Base-by-base conservation (phyloP, 164 flowering plant species). In the Magnolia officinalis region DNA sequence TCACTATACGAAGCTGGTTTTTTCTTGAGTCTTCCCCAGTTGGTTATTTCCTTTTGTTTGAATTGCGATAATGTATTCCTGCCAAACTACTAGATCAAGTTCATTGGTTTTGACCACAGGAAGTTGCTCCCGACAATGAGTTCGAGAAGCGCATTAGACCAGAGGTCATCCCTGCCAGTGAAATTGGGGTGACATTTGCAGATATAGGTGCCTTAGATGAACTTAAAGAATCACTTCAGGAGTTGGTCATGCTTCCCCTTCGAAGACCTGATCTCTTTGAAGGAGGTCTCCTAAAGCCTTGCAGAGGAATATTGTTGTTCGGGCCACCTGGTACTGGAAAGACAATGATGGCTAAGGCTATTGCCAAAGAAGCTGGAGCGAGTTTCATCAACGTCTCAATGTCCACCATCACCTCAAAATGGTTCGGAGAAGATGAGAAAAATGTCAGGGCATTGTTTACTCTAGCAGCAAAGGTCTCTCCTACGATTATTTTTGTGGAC, bases 351-450 rank as follows among this genome's bases (percentile, higher is more conserved):
- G 99, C 99, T 11, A 95, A 93, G 88, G 99, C 99, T 73, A 95
- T 95, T 71, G 99, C 99, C 16, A 91, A 80, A 52, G 99, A 95
- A 82, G 98, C 98, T 59, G 96, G 97, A 75, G 98, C 99, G 23
- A 95, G 98, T 81, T 95, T 95, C 86, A 95, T 95, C 16, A 95
- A 95, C 71, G 99, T 95, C 4, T 95, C 99, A 51, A 95, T 95
- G 98, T 95, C 99, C 23, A 93, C 97, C 29, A 93, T 95, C 72
- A 91, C 98, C 65, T 95, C 99, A 6, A 95, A 95, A 81, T 95
- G 99, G 99, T 95, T 95, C 79, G 99, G 99, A 21, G 99, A 96
- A 82, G 98, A 93, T 82, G 99, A 96, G 84, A 96, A 94, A 83
- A 96, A 93, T 77, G 99, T 96, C 5, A 83, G 98, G 72, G 99